phyloP scores from a whole-genome alignment of 1,284 basidiomycete species.

The Ganoderma resinaceum region DNA sequence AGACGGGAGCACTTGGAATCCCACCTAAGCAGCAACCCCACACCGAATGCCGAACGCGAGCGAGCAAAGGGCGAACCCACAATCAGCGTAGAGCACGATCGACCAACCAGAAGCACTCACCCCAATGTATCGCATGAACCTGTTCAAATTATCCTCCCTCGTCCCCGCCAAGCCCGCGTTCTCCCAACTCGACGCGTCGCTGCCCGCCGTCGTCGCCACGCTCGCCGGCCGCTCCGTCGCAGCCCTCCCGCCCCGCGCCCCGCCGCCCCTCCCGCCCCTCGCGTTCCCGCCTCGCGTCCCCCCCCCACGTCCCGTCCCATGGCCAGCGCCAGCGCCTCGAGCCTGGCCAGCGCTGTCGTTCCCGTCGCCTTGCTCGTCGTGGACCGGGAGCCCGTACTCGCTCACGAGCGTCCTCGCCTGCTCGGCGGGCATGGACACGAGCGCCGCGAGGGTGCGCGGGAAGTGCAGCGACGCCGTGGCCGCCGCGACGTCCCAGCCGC shows the following conservation, averaged over 20 bases:
- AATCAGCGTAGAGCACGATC: background rate
- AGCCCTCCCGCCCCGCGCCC: background rate
- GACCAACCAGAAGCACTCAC: constrained; percentile 39
- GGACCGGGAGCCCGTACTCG: constrained; percentile 51
- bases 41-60: background rate
- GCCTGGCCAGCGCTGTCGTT: background rate
- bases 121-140: constrained; percentile 55
- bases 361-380: constrained; percentile 10
- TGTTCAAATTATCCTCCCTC: constrained; percentile 41
- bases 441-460: constrained; percentile 44
- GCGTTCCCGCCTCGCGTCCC: background rate
- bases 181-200: constrained; percentile 11
- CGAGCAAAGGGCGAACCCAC: background rate
- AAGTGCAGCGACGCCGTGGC: constrained; percentile 38
- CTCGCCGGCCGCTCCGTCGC: background rate
- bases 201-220: background rate
- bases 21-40: constrained; percentile 10
- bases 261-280: background rate
- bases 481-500: constrained; percentile 15
- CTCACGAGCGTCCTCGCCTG: constrained; percentile 45
- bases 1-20: constrained; percentile 11
- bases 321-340: background rate
- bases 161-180: constrained; percentile 19
- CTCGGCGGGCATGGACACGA: constrained; percentile 51
- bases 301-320: background rate